A percentile compares a stretch with the other conserved stretches of the same genome.
Conservation (phyloP, 1,284 basidiomycete species). For the Papiliotrema fonsecae region DNA sequence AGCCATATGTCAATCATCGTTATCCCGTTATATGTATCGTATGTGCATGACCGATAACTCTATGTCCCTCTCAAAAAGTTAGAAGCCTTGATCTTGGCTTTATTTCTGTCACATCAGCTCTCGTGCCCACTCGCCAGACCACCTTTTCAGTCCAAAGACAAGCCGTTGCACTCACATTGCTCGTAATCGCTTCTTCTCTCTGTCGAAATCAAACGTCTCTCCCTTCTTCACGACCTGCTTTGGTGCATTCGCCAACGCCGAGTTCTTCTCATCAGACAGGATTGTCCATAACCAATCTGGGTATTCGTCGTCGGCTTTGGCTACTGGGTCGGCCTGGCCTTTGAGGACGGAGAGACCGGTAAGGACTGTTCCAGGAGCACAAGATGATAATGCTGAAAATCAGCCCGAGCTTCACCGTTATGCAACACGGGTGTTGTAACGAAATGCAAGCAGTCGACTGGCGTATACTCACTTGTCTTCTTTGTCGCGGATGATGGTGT, state of each 20-base stretch:
- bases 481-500: constrained; percentile 11
- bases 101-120: constrained; percentile 29
- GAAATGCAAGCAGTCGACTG: not conserved
- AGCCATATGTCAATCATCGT: too few relatives aligned
- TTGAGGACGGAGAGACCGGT: constrained; percentile 77
- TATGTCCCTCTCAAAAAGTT: constrained; percentile 36
- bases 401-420: too few relatives aligned
- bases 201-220: constrained; percentile 24
- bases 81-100: constrained; percentile 40
- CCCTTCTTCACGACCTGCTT: constrained; percentile 5
- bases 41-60: not conserved
- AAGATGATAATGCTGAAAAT: constrained; percentile 48
- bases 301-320: constrained; percentile 76
- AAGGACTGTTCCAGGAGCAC: constrained; percentile 65
- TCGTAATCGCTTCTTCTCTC: constrained; percentile 40
- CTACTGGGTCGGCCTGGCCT: constrained; percentile 71
- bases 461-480: constrained; percentile 5
- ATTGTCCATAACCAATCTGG: constrained; percentile 86
- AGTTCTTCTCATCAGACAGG: constrained; percentile 44
- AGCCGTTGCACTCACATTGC: constrained; percentile 29
- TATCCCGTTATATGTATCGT: too few relatives aligned
- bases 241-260: constrained; percentile 8
- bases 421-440: too few relatives aligned
- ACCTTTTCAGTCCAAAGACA: not conserved
- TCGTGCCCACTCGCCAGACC: not conserved